Conservation (phyloP, 495 filamentous ascomycete species). For the Daldinia bambusicola region DNA sequence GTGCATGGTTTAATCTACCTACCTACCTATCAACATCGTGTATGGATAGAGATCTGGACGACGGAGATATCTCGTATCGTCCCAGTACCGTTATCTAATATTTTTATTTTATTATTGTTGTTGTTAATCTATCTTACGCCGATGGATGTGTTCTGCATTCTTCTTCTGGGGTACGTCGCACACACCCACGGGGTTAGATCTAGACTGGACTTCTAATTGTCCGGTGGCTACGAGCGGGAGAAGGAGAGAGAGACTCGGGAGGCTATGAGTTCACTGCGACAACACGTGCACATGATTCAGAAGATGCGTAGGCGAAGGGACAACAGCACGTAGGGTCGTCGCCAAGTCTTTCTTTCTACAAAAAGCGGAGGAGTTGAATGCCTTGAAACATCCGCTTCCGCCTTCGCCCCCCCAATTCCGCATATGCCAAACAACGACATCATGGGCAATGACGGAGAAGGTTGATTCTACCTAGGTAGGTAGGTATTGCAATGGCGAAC, state of each 20-base stretch:
- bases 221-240: background rate
- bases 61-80: background rate
- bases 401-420: background rate
- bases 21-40: no score
- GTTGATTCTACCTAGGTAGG: slow-evolving; percentile 5
- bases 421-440: background rate
- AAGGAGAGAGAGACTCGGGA: no score
- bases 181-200: background rate
- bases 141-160: background rate
- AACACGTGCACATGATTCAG: no score
- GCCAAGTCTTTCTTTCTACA: background rate
- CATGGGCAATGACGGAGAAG: slow-evolving; percentile 26
- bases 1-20: background rate
- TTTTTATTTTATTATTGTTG: no score
- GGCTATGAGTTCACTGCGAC: no score
- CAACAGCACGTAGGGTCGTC: background rate
- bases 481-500: background rate
- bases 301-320: background rate
- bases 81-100: background rate
- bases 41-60: background rate
- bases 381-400: background rate
- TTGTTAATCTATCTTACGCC: background rate
- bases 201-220: slow-evolving; percentile 2
- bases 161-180: background rate
- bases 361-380: background rate